These are phyloP conservation scores for Boletales sp. DNA, from an alignment of 768 basidiomycete species.

Conservation along the genomic window DNA sequence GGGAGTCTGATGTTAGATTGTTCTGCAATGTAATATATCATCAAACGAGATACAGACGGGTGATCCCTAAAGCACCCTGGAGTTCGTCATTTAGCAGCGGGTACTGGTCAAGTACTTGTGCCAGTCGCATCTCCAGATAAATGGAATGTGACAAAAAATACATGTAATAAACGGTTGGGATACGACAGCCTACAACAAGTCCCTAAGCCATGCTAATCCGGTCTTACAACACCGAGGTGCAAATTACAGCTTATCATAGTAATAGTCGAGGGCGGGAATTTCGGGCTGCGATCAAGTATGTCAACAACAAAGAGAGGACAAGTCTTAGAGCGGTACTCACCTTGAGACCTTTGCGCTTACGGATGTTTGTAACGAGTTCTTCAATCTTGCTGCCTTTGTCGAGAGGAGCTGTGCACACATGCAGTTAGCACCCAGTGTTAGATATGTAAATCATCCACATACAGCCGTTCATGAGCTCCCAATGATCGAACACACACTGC, in stretches of 20 bases:
- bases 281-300: slow-evolving; percentile 55
- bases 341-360: slow-evolving; percentile 95
- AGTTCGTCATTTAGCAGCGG: no score
- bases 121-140: no score
- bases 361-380: slow-evolving; percentile 76
- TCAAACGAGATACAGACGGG: no score
- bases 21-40: no score
- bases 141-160: slow-evolving; percentile 3
- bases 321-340: slow-evolving; percentile 31
- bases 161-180: slow-evolving; percentile 12
- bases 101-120: no score
- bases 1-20: no score
- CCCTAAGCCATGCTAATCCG: slow-evolving; percentile 4
- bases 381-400: slow-evolving; percentile 93
- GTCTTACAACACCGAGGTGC: slow-evolving; percentile 2
- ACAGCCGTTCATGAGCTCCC: slow-evolving; percentile 84
- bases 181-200: slow-evolving; percentile 19
- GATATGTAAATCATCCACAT: slow-evolving; percentile 29
- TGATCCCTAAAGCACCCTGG: no score
- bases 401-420: slow-evolving; percentile 48
- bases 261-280: slow-evolving; percentile 80
- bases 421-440: slow-evolving; percentile 1
- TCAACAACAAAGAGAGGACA: slow-evolving; percentile 5
- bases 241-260: slow-evolving; percentile 88
- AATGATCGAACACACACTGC: slow-evolving; percentile 90